These are phyloP conservation scores for Leishmania tropica DNA, from an alignment of 208 protist genomes.

Conservation along the genomic window DNA sequence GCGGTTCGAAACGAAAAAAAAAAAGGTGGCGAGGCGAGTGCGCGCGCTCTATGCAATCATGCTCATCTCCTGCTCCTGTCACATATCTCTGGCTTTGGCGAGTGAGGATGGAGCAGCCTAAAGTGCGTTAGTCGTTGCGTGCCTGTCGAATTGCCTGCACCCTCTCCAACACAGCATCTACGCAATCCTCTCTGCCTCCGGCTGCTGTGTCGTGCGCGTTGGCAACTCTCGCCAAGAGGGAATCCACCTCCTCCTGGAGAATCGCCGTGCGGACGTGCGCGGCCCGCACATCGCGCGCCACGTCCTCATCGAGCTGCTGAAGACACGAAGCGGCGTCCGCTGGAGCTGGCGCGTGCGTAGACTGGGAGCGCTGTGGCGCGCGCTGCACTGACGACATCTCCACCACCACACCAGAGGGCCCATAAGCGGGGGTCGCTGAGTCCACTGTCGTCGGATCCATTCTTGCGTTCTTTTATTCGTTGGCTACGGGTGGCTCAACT, in stretches of 20 bases:
- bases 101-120: neutral
- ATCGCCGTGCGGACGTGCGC: constrained; percentile 24
- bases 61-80: neutral
- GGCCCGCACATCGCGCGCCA: constrained; percentile 33
- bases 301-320: constrained; percentile 32
- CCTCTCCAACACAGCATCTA: constrained; percentile 13
- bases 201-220: neutral
- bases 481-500: neutral
- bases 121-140: constrained; percentile 12
- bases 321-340: constrained; percentile 29
- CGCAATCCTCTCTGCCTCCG: constrained; percentile 1
- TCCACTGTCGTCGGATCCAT: neutral
- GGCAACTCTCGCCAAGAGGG: constrained; percentile 14
- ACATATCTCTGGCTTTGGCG: neutral
- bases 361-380: constrained; percentile 7
- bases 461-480: neutral
- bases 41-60: neutral
- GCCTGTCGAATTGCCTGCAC: constrained; percentile 22
- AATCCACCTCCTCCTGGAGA: constrained; percentile 25
- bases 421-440: neutral
- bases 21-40: neutral
- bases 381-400: constrained; percentile 3
- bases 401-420: neutral
- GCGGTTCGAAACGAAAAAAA: neutral
- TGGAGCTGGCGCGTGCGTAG: constrained; percentile 6